A percentile compares a stretch with the other conserved stretches of the same genome.
phyloP scores from a whole-genome alignment of 495 filamentous ascomycete genomes.

The Amorphotheca resinae region DNA sequence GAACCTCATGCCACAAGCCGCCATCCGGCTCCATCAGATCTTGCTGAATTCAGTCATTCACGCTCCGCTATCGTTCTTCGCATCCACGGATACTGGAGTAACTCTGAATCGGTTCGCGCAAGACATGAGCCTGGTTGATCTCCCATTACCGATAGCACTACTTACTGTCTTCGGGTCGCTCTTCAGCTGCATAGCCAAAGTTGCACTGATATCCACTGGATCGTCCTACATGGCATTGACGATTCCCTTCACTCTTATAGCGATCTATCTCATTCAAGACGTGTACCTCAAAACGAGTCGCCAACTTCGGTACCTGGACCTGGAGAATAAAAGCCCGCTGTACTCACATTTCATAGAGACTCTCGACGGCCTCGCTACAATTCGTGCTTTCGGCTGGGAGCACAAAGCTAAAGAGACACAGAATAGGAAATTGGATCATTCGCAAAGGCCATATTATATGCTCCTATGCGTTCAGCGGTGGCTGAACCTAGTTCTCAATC shows the following conservation, averaged over 20 bases:
- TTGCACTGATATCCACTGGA: not conserved
- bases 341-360: slow-evolving; percentile 36
- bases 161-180: not conserved
- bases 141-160: not conserved
- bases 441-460: slow-evolving; percentile 36
- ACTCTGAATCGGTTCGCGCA: too few relatives aligned
- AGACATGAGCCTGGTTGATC: too few relatives aligned
- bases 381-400: slow-evolving; percentile 38
- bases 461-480: slow-evolving; percentile 40
- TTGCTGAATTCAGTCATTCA: not conserved
- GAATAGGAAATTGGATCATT: slow-evolving; percentile 37
- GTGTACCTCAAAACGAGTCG: slow-evolving; percentile 47
- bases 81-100: not conserved
- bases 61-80: not conserved
- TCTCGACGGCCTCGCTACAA: slow-evolving; percentile 34
- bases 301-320: slow-evolving; percentile 45
- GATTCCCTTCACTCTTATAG: slow-evolving; percentile 27
- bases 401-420: slow-evolving; percentile 33
- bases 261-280: slow-evolving; percentile 42
- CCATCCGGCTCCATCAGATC: not conserved
- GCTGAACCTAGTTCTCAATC: slow-evolving; percentile 35
- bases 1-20: not conserved
- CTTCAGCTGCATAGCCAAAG: not conserved
- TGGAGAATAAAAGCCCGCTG: slow-evolving; percentile 28
- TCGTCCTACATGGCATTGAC: slow-evolving; percentile 12